phyloP scores from a whole-genome alignment of 805 yeast species.

The Starmerella etchellsii region DNA sequence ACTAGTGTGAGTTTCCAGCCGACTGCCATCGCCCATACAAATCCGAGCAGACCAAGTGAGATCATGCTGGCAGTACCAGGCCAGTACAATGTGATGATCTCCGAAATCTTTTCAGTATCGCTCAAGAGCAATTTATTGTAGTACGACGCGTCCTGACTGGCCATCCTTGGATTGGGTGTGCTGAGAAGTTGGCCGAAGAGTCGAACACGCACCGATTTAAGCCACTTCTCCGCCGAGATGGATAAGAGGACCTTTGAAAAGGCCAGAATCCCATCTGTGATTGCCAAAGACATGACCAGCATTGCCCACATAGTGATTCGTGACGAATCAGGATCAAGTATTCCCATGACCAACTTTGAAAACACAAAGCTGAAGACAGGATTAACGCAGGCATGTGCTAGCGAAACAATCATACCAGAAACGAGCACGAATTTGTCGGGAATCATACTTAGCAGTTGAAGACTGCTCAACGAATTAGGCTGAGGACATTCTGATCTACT shows the following conservation, averaged over 20 bases:
- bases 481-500: no score
- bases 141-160: constrained; percentile 35
- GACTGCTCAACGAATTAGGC: neutral
- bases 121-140: constrained; percentile 59
- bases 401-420: constrained; percentile 42
- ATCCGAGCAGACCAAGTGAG: constrained; percentile 45
- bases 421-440: constrained; percentile 23
- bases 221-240: constrained; percentile 56
- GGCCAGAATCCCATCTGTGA: constrained; percentile 44
- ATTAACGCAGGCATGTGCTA: constrained; percentile 47
- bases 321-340: constrained; percentile 34
- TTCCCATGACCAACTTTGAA: constrained; percentile 52
- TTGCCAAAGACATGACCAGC: constrained; percentile 48
- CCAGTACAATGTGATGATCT: constrained; percentile 49
- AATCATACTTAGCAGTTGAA: neutral
- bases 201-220: constrained; percentile 37
- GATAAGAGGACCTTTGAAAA: constrained; percentile 42
- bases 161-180: constrained; percentile 28
- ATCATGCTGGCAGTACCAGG: constrained; percentile 41
- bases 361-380: constrained; percentile 73
- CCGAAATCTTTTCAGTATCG: constrained; percentile 67
- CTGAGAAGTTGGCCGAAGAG: constrained; percentile 37
- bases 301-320: constrained; percentile 50
- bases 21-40: constrained; percentile 59
- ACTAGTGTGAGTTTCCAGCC: constrained; percentile 87